A percentile compares a stretch with the other conserved stretches of the same genome.
Conservation (phyloP, 208 protist species). For the Phytomonas sp. region DNA sequence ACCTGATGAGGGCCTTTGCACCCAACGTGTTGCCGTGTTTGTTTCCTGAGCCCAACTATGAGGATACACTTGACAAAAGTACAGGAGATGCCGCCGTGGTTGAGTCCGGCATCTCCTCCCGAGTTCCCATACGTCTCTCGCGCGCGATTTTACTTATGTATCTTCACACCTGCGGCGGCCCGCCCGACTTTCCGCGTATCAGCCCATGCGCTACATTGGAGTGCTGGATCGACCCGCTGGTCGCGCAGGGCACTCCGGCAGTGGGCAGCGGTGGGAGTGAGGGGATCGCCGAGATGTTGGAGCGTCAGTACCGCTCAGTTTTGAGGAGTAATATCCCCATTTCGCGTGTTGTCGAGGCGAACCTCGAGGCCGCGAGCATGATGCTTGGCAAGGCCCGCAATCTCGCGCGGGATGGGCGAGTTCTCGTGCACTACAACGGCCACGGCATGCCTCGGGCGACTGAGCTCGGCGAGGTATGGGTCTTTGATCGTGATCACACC, state of each 20-base stretch:
- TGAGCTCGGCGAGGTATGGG: slow-evolving; percentile 96
- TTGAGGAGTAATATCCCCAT: slow-evolving; percentile 35
- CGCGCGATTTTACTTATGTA: slow-evolving; percentile 92
- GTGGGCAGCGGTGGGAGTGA: slow-evolving; percentile 61
- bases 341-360: slow-evolving; percentile 90
- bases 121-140: slow-evolving; percentile 28
- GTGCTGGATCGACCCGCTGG: slow-evolving; percentile 94
- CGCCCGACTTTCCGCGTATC: slow-evolving; percentile 94
- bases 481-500: slow-evolving; percentile 96
- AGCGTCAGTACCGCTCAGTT: slow-evolving; percentile 90
- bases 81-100: slow-evolving; percentile 9
- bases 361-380: slow-evolving; percentile 89
- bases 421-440: slow-evolving; percentile 99
- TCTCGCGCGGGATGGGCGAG: slow-evolving; percentile 82
- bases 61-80: slow-evolving; percentile 17
- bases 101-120: slow-evolving; percentile 14
- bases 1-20: slow-evolving; percentile 53
- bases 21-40: slow-evolving; percentile 56
- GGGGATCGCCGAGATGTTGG: slow-evolving; percentile 85
- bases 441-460: slow-evolving; percentile 98
- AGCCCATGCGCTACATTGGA: slow-evolving; percentile 94
- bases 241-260: slow-evolving; percentile 41
- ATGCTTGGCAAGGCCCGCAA: slow-evolving; percentile 68
- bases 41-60: slow-evolving; percentile 27
- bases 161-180: slow-evolving; percentile 97